Conservation (phyloP, 495 filamentous ascomycete genomes). For the Clavariopsis aquatica region DNA sequence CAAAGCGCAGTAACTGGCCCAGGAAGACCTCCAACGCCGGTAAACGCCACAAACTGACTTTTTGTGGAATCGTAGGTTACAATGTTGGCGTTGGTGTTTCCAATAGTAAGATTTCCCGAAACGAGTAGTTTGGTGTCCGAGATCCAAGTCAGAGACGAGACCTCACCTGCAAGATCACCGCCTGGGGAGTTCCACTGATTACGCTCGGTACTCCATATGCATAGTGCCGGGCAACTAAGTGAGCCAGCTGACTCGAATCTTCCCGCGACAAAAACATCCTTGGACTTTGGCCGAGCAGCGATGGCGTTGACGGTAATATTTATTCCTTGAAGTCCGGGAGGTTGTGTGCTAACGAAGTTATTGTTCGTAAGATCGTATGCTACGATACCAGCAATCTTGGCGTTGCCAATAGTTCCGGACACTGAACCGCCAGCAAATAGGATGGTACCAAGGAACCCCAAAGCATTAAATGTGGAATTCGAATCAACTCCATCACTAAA, state of each 20-base stretch:
- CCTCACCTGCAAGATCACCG: slow-evolving; percentile 64
- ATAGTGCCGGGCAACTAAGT: slow-evolving; percentile 77
- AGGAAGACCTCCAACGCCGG: slow-evolving; percentile 67
- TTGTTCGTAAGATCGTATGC: slow-evolving; percentile 70
- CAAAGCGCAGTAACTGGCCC: slow-evolving; percentile 77
- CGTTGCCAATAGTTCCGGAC: slow-evolving; percentile 66
- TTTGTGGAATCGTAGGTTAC: slow-evolving; percentile 70
- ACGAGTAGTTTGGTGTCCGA: slow-evolving; percentile 67
- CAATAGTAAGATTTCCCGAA: slow-evolving; percentile 71
- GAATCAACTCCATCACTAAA: slow-evolving; percentile 63
- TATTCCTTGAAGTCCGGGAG: slow-evolving; percentile 66
- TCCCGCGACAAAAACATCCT: slow-evolving; percentile 82
- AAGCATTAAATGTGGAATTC: slow-evolving; percentile 72
- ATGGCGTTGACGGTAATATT: slow-evolving; percentile 75
- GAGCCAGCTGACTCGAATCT: slow-evolving; percentile 79
- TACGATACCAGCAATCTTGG: slow-evolving; percentile 69
- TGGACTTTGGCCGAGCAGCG: slow-evolving; percentile 62
- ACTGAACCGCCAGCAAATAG: slow-evolving; percentile 83
- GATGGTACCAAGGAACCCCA: slow-evolving; percentile 65
- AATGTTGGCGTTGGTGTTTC: slow-evolving; percentile 63
- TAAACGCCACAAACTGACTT: slow-evolving; percentile 64
- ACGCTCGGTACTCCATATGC: slow-evolving; percentile 66
- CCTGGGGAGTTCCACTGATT: slow-evolving; percentile 80
- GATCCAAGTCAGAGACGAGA: slow-evolving; percentile 74
- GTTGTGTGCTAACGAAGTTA: slow-evolving; percentile 62